Percentiles rank a stretch among this genome's conserved stretches.
phyloP scores from a whole-genome alignment of 441 rosid species.

The Croton laevigatus region DNA sequence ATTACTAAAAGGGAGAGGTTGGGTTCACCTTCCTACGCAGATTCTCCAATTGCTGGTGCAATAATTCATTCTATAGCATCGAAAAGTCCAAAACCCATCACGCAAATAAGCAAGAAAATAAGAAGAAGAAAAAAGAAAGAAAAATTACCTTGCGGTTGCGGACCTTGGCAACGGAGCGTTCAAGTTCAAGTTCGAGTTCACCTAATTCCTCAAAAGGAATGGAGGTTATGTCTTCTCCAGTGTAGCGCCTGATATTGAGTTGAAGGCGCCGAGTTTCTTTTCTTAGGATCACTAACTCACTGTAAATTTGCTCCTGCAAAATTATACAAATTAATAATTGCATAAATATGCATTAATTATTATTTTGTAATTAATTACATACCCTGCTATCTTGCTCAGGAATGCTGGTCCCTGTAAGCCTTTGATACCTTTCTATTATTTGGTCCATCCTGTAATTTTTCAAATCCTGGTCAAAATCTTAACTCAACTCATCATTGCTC shows the following conservation, averaged over 20 bases:
- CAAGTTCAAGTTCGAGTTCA: slow-evolving; percentile 66
- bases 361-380: not conserved
- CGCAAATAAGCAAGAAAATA: not conserved
- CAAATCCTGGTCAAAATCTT: too few relatives aligned
- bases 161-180: slow-evolving; percentile 68
- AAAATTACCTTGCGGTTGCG: slow-evolving; percentile 70
- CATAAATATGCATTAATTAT: too few relatives aligned
- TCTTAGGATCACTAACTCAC: slow-evolving; percentile 47
- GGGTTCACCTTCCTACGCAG: slow-evolving; percentile 69
- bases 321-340: too few relatives aligned
- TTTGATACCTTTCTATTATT: slow-evolving; percentile 54
- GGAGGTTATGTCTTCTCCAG: slow-evolving; percentile 57
- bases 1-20: not conserved
- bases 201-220: slow-evolving; percentile 55
- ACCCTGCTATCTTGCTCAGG: slow-evolving; percentile 55
- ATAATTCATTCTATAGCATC: slow-evolving; percentile 58
- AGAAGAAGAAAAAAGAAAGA: not conserved
- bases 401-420: slow-evolving; percentile 45
- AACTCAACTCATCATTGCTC: too few relatives aligned
- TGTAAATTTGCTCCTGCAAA: slow-evolving; percentile 42
- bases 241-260: slow-evolving; percentile 46
- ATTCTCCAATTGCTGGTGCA: slow-evolving; percentile 87
- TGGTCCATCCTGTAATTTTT: slow-evolving; percentile 56
- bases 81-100: not conserved
- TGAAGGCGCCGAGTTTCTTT: slow-evolving; percentile 58